Base-by-base conservation (phyloP, 371 early-diverging fungal genomes). In the Cladochytrium tenue region DNA sequence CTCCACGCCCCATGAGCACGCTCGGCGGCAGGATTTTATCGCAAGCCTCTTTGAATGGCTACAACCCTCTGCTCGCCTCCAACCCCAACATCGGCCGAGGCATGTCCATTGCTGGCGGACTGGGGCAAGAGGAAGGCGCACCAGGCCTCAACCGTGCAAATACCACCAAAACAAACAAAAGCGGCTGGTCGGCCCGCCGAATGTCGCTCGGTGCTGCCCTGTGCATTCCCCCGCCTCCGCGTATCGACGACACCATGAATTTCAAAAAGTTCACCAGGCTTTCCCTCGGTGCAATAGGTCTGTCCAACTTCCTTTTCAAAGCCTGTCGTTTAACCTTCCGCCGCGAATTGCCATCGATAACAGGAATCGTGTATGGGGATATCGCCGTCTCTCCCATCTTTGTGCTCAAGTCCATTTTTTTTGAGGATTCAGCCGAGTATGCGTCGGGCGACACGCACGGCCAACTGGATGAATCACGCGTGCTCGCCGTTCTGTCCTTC, bases 341-440 rank as follows among this genome's bases (percentile, higher is more conserved):
- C n/a, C n/a, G n/a, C 23, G 50, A 5, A 35, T n/a, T n/a, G n/a
- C n/a, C n/a, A n/a, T n/a, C n/a, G n/a, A n/a, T n/a, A 31, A 53
- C 26, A 76, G 76, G 77, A 4, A 73, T 78, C 26, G 76, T 78
- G 1, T 85, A 79, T 33, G 87, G 88, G 10, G 88, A 87, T 63
- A 78, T 87, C 59, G 84, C 81, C 32, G 85, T 85, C 0, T 78
- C 79, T 0, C 88, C 88, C 7, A 63, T 87, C 1, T 85, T 81
- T 58, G 81, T 82, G 3, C 72, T 77, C 31, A 77, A 78, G 23
- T 62, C 81, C 15, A 78, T 81, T 1, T 84, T 87, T 56, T 51
- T 23, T 20, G 26, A 32, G 3, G 56, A 15, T 23, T 2, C 34
- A 30, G 58, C 32, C 10, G 26, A 28, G 10, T 4, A 7, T 25